Evolutionary conservation across 2,329 filamentous ascomycete species (phyloP).

Genomic region (Didymella pinodella): DNA sequence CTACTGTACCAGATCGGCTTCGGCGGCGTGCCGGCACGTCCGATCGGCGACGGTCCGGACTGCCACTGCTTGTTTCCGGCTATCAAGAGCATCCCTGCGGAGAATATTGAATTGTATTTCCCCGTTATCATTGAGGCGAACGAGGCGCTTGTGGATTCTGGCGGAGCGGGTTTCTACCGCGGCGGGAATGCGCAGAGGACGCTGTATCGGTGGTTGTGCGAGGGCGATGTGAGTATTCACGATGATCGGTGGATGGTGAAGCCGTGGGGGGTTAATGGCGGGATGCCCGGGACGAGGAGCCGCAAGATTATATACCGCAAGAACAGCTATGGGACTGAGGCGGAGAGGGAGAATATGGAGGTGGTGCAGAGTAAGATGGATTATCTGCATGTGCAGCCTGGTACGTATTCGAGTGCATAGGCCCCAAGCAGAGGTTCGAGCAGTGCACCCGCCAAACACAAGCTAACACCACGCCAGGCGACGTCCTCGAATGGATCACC

Average conservation of each 20-base stretch:
- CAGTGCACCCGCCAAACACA: too few species aligned
- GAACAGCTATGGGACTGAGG: conserved; percentile 46
- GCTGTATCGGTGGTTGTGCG: conserved; percentile 56
- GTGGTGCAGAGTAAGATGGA: conserved; percentile 59
- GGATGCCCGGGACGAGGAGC: conserved; percentile 55
- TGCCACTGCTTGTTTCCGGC: conserved; percentile 61
- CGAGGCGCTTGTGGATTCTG: conserved; percentile 58
- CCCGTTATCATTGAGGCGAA: conserved; percentile 60
- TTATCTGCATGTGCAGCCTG: conserved; percentile 55
- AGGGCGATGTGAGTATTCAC: conserved; percentile 58
- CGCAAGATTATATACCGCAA: conserved; percentile 56
- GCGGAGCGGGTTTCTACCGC: conserved; percentile 57
- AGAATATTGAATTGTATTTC: conserved; percentile 59
- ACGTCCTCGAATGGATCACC: conserved; percentile 60
- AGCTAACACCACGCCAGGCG: conserved; percentile 38
- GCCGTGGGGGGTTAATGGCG: conserved; percentile 59
- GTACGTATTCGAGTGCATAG: conserved; percentile 22
- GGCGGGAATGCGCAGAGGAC: conserved; percentile 61
- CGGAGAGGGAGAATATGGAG: conserved; percentile 47
- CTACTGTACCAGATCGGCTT: conserved; percentile 62
- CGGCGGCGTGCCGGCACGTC: conserved; percentile 58
- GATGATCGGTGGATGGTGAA: conserved; percentile 61
- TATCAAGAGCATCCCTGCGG: conserved; percentile 60
- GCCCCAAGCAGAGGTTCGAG: too few species aligned
- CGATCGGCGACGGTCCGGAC: conserved; percentile 58